Conservation (phyloP, 2,329 filamentous ascomycete species). For the Talaromyces sp. region DNA sequence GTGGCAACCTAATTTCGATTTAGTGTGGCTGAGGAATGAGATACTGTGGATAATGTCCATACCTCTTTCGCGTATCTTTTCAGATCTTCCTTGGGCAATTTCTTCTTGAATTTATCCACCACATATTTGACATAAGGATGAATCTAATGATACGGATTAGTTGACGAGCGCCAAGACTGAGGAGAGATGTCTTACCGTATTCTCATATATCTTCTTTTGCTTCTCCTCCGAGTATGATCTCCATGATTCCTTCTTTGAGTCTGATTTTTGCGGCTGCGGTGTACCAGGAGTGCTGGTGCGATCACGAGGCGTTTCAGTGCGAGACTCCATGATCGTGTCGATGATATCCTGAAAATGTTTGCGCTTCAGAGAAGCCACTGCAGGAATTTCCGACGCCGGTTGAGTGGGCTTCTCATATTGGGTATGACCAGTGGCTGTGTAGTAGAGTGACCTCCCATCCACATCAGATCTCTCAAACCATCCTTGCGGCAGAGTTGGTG, state of each 20-base stretch:
- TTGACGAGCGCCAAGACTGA: neutral
- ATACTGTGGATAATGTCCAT: constrained; percentile 21
- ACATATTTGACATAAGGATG: constrained; percentile 76
- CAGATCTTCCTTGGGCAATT: constrained; percentile 75
- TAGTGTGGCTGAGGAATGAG: neutral
- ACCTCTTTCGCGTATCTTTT: constrained; percentile 65
- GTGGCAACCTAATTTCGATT: constrained; percentile 60
- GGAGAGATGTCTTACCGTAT: constrained; percentile 62
- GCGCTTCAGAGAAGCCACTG: constrained; percentile 67
- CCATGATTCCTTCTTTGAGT: constrained; percentile 52
- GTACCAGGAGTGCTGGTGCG: constrained; percentile 60
- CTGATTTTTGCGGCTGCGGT: constrained; percentile 58
- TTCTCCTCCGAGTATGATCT: constrained; percentile 64
- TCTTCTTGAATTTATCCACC: constrained; percentile 80
- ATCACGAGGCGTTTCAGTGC: constrained; percentile 47
- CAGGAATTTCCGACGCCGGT: constrained; percentile 61
- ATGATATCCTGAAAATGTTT: constrained; percentile 80
- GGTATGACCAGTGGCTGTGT: constrained; percentile 70
- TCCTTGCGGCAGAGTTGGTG: constrained; percentile 66
- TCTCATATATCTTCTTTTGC: constrained; percentile 92
- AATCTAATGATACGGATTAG: constrained; percentile 53
- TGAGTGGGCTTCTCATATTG: constrained; percentile 77
- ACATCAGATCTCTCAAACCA: constrained; percentile 78
- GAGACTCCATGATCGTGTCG: constrained; percentile 66
- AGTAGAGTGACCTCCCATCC: constrained; percentile 78